Evolutionary conservation across 2,329 filamentous ascomycete species (phyloP).

Genomic region (Neospermospora avenae): DNA sequence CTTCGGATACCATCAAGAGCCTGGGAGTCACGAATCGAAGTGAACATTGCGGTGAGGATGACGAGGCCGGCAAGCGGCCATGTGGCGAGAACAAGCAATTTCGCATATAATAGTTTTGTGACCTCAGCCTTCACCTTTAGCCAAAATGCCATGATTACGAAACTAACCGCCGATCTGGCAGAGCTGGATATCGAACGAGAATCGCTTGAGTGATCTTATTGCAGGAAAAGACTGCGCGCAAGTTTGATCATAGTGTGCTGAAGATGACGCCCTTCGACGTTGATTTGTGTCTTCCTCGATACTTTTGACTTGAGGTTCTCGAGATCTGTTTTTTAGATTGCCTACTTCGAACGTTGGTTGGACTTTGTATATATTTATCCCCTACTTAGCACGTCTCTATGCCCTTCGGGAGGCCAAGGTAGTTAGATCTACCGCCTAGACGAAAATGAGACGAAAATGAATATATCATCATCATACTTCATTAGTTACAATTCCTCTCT

Average conservation of each 20-base stretch:
- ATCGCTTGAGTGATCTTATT: constrained; percentile 1
- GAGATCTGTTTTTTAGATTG: no score
- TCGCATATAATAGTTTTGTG: constrained; percentile 15
- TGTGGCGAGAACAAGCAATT: constrained; percentile 16
- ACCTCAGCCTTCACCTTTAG: constrained; percentile 14
- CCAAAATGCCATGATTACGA: constrained; percentile 9
- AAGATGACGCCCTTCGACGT: constrained; percentile 5
- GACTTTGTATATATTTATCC: no score
- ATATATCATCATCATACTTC: no score
- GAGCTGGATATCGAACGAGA: background rate
- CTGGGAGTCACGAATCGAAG: constrained; percentile 19
- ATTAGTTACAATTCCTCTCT: no score
- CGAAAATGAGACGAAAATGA: no score
- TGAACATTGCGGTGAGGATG: constrained; percentile 16
- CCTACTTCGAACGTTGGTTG: no score
- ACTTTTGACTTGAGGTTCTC: constrained; percentile 6
- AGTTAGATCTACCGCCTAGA: no score
- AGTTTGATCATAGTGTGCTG: constrained; percentile 5
- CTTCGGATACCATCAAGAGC: constrained; percentile 17
- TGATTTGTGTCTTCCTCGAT: constrained; percentile 7
- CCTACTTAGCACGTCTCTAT: no score
- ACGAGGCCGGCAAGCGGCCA: constrained; percentile 20
- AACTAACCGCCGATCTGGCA: background rate
- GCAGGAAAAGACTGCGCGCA: background rate
- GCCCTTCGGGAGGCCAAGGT: no score